Evolutionary conservation across 768 basidiomycete genomes (phyloP), one percentile per base, ranked within the genome.

Genomic region (Hirschioporus abietinus): DNA sequence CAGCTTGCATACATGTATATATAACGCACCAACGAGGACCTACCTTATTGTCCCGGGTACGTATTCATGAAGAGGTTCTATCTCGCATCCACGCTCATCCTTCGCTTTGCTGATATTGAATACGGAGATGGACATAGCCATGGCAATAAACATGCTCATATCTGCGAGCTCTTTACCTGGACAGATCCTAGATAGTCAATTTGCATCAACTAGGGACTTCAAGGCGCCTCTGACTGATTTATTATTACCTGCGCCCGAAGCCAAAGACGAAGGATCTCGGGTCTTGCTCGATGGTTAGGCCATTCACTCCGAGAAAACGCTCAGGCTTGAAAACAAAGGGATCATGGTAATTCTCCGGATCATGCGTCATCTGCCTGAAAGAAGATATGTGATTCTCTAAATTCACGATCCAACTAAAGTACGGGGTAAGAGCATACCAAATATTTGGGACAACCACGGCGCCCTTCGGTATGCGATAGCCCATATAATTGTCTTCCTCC

Each of bases 21-120:
- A 30, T 8, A 30, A 3, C 30, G 30, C 30, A 30, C 30, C 30
- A 30, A 30, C 2, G 8, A 3, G 30, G 8, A 2, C 30, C 30
- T 30, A 30, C 30, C 30, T 30, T 30, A 30, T 3, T 30, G 8
- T 8, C 30, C 30, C 30, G 8, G 30, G 30, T 23, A 68, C 8
- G 70, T 84, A 89, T 18, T 78, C 76, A 10, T 84, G 73, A 36
- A 79, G 77, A 12, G 87, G 87, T 67, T 81, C 87, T 71, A 77
- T 79, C 68, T 60, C 75, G 2, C 76, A 73, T 4, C 88, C 88
- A 7, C 74, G 71, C 35, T 81, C 81, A 62, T 87, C 86, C 24
- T 80, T 72, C n/a, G 83, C 76, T 73, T 83, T 30, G 30, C 30
- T 30, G 8, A 30, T 30, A 30, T 30, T 30, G 30, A 30, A 30